Percentiles rank a stretch among this genome's conserved stretches.
phyloP scores from a whole-genome alignment of 805 yeast species.

The Metschnikowia baotianmanensis region DNA sequence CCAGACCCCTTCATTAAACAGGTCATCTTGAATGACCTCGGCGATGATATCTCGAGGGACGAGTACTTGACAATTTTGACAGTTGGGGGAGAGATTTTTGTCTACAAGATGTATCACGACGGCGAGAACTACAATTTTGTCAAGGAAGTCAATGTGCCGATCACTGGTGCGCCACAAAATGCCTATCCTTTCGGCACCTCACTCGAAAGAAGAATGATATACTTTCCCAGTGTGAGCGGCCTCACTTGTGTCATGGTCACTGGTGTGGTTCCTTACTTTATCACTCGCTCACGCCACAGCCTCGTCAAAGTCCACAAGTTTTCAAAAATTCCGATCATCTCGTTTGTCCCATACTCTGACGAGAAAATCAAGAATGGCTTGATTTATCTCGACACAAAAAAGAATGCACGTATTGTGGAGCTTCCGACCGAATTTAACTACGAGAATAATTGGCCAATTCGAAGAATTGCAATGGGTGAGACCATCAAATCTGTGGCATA shows the following conservation, averaged over 20 bases:
- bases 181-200: slow-evolving; percentile 67
- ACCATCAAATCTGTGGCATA: slow-evolving; percentile 66
- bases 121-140: slow-evolving; percentile 41
- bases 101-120: slow-evolving; percentile 59
- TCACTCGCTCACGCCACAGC: slow-evolving; percentile 63
- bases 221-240: slow-evolving; percentile 57
- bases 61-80: slow-evolving; percentile 72
- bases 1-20: slow-evolving; percentile 79
- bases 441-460: slow-evolving; percentile 60
- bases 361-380: slow-evolving; percentile 46
- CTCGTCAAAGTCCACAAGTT: slow-evolving; percentile 65
- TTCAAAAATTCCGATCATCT: slow-evolving; percentile 61
- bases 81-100: slow-evolving; percentile 73
- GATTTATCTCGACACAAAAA: slow-evolving; percentile 67
- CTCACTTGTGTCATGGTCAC: slow-evolving; percentile 63
- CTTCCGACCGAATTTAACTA: slow-evolving; percentile 49
- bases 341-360: slow-evolving; percentile 57
- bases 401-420: slow-evolving; percentile 62
- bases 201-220: slow-evolving; percentile 65
- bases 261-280: slow-evolving; percentile 68
- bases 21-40: slow-evolving; percentile 59
- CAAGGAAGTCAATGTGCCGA: slow-evolving; percentile 44
- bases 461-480: slow-evolving; percentile 50
- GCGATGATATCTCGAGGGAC: slow-evolving; percentile 51
- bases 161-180: slow-evolving; percentile 80